phyloP scores from a whole-genome alignment of 1,284 basidiomycete species.

The Sporisorium iseilematis-ciliati region DNA sequence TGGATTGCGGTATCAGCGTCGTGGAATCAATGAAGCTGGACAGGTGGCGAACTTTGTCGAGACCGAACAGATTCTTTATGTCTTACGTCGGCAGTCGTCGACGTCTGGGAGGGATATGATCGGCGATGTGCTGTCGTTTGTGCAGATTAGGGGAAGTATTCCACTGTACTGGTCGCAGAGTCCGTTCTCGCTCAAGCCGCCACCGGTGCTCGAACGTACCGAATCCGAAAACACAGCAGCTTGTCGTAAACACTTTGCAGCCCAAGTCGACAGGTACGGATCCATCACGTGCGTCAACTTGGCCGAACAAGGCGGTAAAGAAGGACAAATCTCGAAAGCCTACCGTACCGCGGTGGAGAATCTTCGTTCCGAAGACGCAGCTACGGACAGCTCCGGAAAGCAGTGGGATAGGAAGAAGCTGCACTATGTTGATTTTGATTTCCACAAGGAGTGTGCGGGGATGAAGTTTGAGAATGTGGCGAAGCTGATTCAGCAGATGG shows the following conservation, averaged over 20 bases:
- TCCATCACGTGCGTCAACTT: slow-evolving; percentile 75
- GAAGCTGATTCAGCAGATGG: slow-evolving; percentile 79
- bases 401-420: slow-evolving; percentile 92
- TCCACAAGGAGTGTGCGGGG: slow-evolving; percentile 83
- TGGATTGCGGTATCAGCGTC: slow-evolving; percentile 94
- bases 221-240: slow-evolving; percentile 77
- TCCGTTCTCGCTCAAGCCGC: slow-evolving; percentile 79
- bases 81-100: slow-evolving; percentile 13
- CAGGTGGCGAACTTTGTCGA: slow-evolving; percentile 98
- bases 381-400: slow-evolving; percentile 77
- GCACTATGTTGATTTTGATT: slow-evolving; percentile 96
- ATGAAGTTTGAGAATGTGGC: slow-evolving; percentile 76
- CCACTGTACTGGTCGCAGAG: slow-evolving; percentile 96
- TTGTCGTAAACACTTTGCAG: slow-evolving; percentile 56
- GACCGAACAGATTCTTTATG: slow-evolving; percentile 86
- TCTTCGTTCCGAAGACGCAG: slow-evolving; percentile 82
- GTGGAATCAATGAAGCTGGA: slow-evolving; percentile 97
- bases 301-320: slow-evolving; percentile 89
- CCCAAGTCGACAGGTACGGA: slow-evolving; percentile 76
- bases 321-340: slow-evolving; percentile 81
- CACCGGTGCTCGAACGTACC: slow-evolving; percentile 94
- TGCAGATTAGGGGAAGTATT: slow-evolving; percentile 89
- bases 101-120: slow-evolving; percentile 71
- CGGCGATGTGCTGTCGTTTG: slow-evolving; percentile 85
- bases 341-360: slow-evolving; percentile 79